Conservation (phyloP, 2,329 filamentous ascomycete genomes). For the Colletotrichum limetticola region DNA sequence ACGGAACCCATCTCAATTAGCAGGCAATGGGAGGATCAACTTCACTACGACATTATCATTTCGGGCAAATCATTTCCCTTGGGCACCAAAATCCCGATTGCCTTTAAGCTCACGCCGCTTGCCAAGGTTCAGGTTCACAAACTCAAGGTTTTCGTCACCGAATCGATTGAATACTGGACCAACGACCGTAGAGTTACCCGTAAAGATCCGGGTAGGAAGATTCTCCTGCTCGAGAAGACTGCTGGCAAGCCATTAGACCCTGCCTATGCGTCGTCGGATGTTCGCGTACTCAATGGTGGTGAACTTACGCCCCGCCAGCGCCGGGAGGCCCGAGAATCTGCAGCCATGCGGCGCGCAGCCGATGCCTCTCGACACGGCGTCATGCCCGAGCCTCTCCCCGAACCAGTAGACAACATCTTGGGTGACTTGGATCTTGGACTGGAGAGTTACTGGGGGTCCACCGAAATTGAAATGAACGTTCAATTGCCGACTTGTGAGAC, state of each 20-base stretch:
- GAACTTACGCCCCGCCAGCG: slow-evolving; percentile 70
- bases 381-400: slow-evolving; percentile 56
- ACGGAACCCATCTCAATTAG: slow-evolving; percentile 95
- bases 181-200: slow-evolving; percentile 86
- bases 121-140: slow-evolving; percentile 95
- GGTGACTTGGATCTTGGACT: slow-evolving; percentile 79
- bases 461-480: slow-evolving; percentile 94
- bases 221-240: slow-evolving; percentile 87
- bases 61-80: slow-evolving; percentile 95
- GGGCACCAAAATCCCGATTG: slow-evolving; percentile 88
- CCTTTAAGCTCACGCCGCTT: slow-evolving; percentile 91
- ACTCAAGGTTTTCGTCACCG: slow-evolving; percentile 90
- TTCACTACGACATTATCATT: slow-evolving; percentile 96
- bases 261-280: slow-evolving; percentile 78
- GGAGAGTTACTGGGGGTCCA: slow-evolving; percentile 83
- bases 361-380: slow-evolving; percentile 58
- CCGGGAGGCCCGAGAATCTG: slow-evolving; percentile 58
- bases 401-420: slow-evolving; percentile 75
- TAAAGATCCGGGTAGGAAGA: slow-evolving; percentile 85
- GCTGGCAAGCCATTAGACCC: slow-evolving; percentile 81
- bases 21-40: slow-evolving; percentile 92
- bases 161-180: slow-evolving; percentile 92
- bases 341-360: slow-evolving; percentile 62
- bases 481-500: slow-evolving; percentile 90
- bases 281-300: slow-evolving; percentile 82